Evolutionary conservation across 2,329 filamentous ascomycete genomes (phyloP), one percentile per base, ranked within the genome.

Genomic region (Coccinonectria pachysandricola): DNA sequence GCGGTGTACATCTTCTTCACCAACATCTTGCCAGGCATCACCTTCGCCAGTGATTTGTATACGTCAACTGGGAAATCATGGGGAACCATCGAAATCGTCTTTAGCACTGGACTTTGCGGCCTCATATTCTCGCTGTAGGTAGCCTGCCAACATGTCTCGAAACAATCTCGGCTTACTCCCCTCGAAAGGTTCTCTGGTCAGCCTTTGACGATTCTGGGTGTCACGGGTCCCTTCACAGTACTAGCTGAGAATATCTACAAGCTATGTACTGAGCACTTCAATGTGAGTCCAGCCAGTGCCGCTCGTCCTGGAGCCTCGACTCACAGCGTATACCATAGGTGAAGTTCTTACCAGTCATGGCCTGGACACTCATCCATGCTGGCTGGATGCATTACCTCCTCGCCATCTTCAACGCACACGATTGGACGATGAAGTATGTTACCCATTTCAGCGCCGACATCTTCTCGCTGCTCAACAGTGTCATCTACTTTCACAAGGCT

Each of bases 401-500:
- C 8, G 73, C 74, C 28, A 65, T 77, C 26, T 68, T 78, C 50
- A 79, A 79, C 48, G 74, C 73, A 4, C 73, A 79, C 43, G 73
- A 78, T 49, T 79, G 72, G 69, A 79, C 74, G 0, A 79, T 79
- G 75, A 62, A 69, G 40, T 79, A 79, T 48, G 75, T 79, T 24
- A 79, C 75, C 3, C 71, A 66, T 12, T 79, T 78, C 48, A 74
- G 64, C 33, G 73, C 69, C 21, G 75, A 79, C 45, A 75, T 79
- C 28, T 79, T 79, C 46, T 74, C 71, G 3, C 59, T 79, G 7
- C 54, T 79, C 15, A 79, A 79, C 50, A 75, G 70, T 39, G 65
- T 79, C 31, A 78, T 79, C 38, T 79, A 79, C 50, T 75, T 79
- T 42, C 68, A 77, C 50, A 79, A 79, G 49, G 72, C 73, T 2